Evolutionary conservation across 345 rosid genomes (phyloP).

Genomic region (Aegle marmelos): DNA sequence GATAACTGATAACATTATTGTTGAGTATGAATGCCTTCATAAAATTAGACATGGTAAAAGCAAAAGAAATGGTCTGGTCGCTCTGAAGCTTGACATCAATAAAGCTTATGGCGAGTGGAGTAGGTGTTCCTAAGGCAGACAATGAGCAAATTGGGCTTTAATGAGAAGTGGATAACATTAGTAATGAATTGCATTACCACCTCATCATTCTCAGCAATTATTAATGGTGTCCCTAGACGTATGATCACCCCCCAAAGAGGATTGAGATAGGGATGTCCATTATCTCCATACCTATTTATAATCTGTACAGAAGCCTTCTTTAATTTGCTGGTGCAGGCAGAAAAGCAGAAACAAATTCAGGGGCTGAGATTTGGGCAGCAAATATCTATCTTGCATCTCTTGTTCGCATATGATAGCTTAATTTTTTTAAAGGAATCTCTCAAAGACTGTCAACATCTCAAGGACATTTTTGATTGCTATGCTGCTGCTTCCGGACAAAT

Average conservation of each 20-base stretch:
- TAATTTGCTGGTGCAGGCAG: neutral
- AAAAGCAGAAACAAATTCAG: neutral
- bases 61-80: too few species aligned
- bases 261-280: neutral
- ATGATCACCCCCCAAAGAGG: fast-evolving
- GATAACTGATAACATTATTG: neutral
- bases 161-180: too few species aligned
- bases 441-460: neutral
- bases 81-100: too few species aligned
- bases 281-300: neutral
- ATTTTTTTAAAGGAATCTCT: neutral
- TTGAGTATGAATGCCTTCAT: neutral
- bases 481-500: neutral
- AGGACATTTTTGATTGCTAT: neutral
- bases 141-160: too few species aligned
- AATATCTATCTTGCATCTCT: neutral
- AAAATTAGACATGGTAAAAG: neutral
- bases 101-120: too few species aligned
- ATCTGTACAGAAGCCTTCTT: neutral
- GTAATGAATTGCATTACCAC: too few species aligned
- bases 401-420: neutral
- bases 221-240: too few species aligned
- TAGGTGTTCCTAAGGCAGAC: fast-evolving
- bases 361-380: neutral
- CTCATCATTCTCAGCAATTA: neutral